Percentiles rank a stretch among this genome's conserved stretches.
These are phyloP conservation scores for Terfezia claveryi DNA, from an alignment of 495 filamentous ascomycete genomes.

Conservation along the genomic window DNA sequence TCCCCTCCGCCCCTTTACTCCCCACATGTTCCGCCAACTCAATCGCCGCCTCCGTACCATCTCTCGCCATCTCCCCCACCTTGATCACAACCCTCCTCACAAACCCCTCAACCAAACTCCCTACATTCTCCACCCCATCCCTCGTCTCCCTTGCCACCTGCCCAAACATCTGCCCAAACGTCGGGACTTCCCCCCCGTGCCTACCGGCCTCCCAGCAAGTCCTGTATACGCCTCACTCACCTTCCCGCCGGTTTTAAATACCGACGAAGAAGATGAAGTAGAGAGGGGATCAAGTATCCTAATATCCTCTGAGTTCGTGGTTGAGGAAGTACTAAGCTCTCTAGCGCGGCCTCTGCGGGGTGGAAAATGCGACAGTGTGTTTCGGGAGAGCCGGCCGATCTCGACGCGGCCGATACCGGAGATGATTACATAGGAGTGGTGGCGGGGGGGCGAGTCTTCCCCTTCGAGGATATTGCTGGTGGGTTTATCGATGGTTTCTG, in stretches of 20 bases:
- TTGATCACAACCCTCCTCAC: slow-evolving; percentile 53
- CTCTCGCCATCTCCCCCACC: slow-evolving; percentile 24
- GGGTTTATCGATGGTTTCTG: too few relatives aligned
- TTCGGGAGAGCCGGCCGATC: slow-evolving; percentile 64
- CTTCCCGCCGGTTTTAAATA: slow-evolving; percentile 22
- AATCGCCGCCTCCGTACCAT: slow-evolving; percentile 33
- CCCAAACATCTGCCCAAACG: slow-evolving; percentile 18
- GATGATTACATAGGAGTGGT: slow-evolving; percentile 15
- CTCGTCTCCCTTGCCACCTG: slow-evolving; percentile 17
- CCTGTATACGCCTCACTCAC: slow-evolving; percentile 9
- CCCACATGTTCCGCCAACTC: slow-evolving; percentile 17
- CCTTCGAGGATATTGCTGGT: neutral
- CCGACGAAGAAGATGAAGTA: slow-evolving; percentile 9
- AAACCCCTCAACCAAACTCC: slow-evolving; percentile 73
- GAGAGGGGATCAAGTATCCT: slow-evolving; percentile 18
- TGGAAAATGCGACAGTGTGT: slow-evolving; percentile 75
- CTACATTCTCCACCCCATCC: slow-evolving; percentile 52
- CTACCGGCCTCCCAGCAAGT: slow-evolving; percentile 11
- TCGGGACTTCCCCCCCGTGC: slow-evolving; percentile 31
- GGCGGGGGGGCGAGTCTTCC: slow-evolving; percentile 6
- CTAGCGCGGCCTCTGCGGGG: slow-evolving; percentile 61
- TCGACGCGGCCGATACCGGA: slow-evolving; percentile 42
- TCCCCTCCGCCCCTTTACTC: neutral
- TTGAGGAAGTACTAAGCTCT: slow-evolving; percentile 31
- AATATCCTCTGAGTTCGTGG: slow-evolving; percentile 22